A percentile compares a stretch with the other conserved stretches of the same genome.
phyloP scores from a whole-genome alignment of 805 yeast genomes.

The Metschnikowia lunata region DNA sequence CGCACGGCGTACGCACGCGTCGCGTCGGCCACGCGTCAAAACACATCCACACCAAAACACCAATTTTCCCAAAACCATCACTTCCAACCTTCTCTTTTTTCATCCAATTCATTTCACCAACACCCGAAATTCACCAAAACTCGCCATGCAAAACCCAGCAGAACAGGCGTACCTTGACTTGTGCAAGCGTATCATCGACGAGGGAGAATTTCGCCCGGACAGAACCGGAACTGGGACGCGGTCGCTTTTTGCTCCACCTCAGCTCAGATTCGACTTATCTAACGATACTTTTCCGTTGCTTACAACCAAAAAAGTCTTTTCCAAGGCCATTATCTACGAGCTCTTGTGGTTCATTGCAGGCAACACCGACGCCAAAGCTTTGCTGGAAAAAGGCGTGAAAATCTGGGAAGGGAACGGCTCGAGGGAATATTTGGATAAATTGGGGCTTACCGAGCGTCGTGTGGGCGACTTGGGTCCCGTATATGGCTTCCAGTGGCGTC shows the following conservation, averaged over 20 bases:
- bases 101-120: no score
- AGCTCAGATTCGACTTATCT: constrained; percentile 72
- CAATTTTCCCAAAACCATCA: no score
- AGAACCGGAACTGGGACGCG: constrained; percentile 97
- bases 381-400: constrained; percentile 82
- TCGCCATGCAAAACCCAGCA: constrained; percentile 37
- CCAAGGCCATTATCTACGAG: constrained; percentile 85
- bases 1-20: no score
- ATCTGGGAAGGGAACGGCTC: constrained; percentile 99
- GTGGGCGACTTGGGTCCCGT: constrained; percentile 98
- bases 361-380: constrained; percentile 76
- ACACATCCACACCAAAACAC: no score
- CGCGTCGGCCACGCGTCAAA: no score
- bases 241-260: constrained; percentile 94
- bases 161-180: constrained; percentile 87
- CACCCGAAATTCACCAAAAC: no score
- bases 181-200: constrained; percentile 66
- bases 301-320: constrained; percentile 90
- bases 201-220: constrained; percentile 91
- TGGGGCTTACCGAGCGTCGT: constrained; percentile 75
- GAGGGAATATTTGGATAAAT: constrained; percentile 77
- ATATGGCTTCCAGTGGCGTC: constrained; percentile 99
- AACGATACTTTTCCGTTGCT: constrained; percentile 78
- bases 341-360: constrained; percentile 91
- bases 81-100: no score